A percentile compares a stretch with the other conserved stretches of the same genome.
phyloP scores from a whole-genome alignment of 164 flowering plant genomes.

The Annona squamosa region DNA sequence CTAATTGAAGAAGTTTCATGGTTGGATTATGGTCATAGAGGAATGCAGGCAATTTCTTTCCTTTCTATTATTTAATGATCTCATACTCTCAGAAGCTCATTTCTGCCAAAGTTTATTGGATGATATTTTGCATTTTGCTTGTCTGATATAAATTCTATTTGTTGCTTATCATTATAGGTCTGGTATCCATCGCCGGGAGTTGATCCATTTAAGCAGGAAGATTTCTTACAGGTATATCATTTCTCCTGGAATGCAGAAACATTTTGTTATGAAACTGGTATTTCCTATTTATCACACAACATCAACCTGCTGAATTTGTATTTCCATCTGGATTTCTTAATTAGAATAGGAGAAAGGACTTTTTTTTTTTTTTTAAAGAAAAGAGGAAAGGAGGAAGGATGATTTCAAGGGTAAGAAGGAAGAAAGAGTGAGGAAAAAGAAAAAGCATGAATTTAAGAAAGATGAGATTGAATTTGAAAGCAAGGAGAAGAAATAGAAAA shows the following conservation, averaged over 20 bases:
- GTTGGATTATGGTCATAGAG: conserved; percentile 92
- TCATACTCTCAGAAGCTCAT: neutral
- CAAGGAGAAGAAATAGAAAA: too few relatives aligned
- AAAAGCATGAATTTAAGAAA: too few relatives aligned
- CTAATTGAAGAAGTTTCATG: conserved; percentile 95
- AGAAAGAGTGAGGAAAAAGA: too few relatives aligned
- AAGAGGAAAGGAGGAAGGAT: too few relatives aligned
- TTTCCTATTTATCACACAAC: neutral
- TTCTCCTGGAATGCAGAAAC: neutral
- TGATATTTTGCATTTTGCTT: conserved; percentile 14
- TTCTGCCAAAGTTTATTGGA: neutral
- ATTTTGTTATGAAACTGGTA: neutral
- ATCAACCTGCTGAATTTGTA: too few relatives aligned
- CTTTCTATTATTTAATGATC: neutral
- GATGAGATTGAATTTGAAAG: too few relatives aligned
- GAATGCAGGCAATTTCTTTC: conserved; percentile 80
- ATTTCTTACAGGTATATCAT: conserved; percentile 78
- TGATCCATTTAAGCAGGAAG: conserved; percentile 89
- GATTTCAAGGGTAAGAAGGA: too few relatives aligned
- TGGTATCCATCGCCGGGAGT: conserved; percentile 98
- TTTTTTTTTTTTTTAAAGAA: too few relatives aligned
- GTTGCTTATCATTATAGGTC: conserved; percentile 63
- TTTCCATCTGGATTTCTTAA: too few relatives aligned
- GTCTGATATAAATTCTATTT: conserved; percentile 48
- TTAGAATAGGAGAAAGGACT: too few relatives aligned